phyloP scores from a whole-genome alignment of 495 filamentous ascomycete genomes.

The Aspergillus bertholletiae region DNA sequence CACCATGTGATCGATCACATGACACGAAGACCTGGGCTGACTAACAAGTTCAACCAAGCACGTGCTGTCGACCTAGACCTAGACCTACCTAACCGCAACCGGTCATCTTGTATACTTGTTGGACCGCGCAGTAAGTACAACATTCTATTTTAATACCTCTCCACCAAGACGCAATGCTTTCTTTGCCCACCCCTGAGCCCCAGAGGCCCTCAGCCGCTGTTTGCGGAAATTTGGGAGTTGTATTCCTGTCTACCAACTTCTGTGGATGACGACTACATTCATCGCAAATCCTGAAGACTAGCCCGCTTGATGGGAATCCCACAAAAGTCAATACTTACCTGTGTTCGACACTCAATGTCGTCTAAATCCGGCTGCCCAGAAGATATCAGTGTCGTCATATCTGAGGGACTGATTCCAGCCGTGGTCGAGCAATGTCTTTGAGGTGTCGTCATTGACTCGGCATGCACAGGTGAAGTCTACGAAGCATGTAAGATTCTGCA shows the following conservation, averaged over 20 bases:
- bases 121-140: background rate
- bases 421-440: background rate
- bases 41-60: background rate
- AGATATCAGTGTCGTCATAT: background rate
- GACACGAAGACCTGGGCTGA: conserved; percentile 3
- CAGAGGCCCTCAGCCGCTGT: background rate
- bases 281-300: background rate
- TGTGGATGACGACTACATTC: conserved; percentile 16
- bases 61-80: background rate
- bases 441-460: background rate
- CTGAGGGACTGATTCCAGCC: background rate
- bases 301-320: background rate
- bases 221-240: conserved; percentile 5
- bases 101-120: conserved; percentile 7
- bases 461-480: background rate
- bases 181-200: too few relatives aligned
- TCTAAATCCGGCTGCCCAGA: conserved; percentile 1
- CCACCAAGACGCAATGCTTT: background rate
- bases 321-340: background rate
- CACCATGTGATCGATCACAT: background rate
- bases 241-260: background rate
- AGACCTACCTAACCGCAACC: conserved; percentile 22
- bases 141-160: background rate
- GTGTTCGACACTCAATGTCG: background rate
- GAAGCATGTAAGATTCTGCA: background rate